Evolutionary conservation across 495 filamentous ascomycete genomes (phyloP).

Genomic region (Penicillium alfredii): DNA sequence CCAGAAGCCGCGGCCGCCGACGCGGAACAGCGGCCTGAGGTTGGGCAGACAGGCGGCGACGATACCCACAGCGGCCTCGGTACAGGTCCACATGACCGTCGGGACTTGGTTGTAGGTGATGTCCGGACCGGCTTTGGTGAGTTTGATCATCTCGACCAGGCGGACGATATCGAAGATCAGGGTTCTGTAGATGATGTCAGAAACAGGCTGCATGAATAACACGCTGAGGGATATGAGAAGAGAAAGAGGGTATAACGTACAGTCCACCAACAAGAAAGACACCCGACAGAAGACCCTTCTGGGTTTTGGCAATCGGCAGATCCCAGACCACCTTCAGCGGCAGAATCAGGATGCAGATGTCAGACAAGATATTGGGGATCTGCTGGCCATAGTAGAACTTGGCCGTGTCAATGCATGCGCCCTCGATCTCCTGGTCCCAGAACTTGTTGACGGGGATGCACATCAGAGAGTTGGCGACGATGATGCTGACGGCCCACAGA

Average conservation of each 20-base stretch:
- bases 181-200: constrained; percentile 10
- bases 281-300: constrained; percentile 33
- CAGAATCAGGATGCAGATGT: constrained; percentile 37
- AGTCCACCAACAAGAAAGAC: constrained; percentile 40
- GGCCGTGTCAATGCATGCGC: constrained; percentile 26
- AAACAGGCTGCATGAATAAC: too few relatives aligned
- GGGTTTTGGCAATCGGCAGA: constrained; percentile 29
- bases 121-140: constrained; percentile 16
- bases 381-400: constrained; percentile 31
- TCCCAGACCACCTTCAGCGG: constrained; percentile 43
- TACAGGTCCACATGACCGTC: constrained; percentile 23
- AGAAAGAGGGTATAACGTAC: constrained; percentile 13
- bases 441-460: constrained; percentile 32
- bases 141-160: constrained; percentile 14
- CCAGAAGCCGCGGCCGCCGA: constrained; percentile 18
- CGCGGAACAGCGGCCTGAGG: constrained; percentile 20
- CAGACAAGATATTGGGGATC: constrained; percentile 38
- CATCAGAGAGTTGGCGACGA: constrained; percentile 22
- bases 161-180: constrained; percentile 19
- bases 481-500: constrained; percentile 26
- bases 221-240: too few relatives aligned
- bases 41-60: constrained; percentile 25
- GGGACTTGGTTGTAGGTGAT: constrained; percentile 27
- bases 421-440: constrained; percentile 23
- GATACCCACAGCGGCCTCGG: constrained; percentile 22